These are phyloP conservation scores for Fusarium sp. DNA, from an alignment of 2,329 filamentous ascomycete genomes.

Conservation along the genomic window DNA sequence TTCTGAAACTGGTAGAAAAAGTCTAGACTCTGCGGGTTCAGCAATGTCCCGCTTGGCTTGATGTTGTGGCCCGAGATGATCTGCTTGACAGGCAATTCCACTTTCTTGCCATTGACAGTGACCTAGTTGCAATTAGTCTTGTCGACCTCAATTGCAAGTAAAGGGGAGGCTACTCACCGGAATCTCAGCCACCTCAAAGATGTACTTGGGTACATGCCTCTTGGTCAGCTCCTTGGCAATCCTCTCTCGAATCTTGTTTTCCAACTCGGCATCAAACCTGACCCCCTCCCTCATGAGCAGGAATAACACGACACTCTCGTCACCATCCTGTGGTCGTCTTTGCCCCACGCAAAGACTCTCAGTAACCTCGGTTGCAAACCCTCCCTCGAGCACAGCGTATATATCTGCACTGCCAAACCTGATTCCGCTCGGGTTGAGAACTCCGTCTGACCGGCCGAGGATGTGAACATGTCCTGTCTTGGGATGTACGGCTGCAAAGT, in stretches of 20 bases:
- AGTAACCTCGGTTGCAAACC: constrained; percentile 74
- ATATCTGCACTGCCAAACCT: constrained; percentile 87
- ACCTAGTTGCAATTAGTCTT: constrained; percentile 64
- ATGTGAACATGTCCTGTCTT: constrained; percentile 76
- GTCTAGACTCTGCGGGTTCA: constrained; percentile 82
- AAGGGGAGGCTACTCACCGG: constrained; percentile 69
- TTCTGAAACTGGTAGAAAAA: constrained; percentile 82
- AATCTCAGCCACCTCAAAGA: constrained; percentile 87
- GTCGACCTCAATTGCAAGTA: background rate
- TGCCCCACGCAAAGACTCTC: constrained; percentile 89
- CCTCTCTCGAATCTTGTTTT: constrained; percentile 72
- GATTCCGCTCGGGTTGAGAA: constrained; percentile 84
- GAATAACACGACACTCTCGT: constrained; percentile 71
- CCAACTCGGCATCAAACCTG: constrained; percentile 69
- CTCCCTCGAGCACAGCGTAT: constrained; percentile 79
- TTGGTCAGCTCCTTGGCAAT: constrained; percentile 79
- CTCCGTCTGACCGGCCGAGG: constrained; percentile 82
- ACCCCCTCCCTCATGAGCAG: constrained; percentile 71
- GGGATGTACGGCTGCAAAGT: constrained; percentile 82
- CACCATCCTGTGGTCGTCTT: constrained; percentile 70
- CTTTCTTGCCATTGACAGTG: constrained; percentile 89
- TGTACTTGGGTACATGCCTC: constrained; percentile 82
- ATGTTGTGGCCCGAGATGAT: constrained; percentile 84
- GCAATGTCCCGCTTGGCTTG: constrained; percentile 82
- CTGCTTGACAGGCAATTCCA: constrained; percentile 87